Conservation (phyloP, 257 asterid genomes). For the Handroanthus guayacan region DNA sequence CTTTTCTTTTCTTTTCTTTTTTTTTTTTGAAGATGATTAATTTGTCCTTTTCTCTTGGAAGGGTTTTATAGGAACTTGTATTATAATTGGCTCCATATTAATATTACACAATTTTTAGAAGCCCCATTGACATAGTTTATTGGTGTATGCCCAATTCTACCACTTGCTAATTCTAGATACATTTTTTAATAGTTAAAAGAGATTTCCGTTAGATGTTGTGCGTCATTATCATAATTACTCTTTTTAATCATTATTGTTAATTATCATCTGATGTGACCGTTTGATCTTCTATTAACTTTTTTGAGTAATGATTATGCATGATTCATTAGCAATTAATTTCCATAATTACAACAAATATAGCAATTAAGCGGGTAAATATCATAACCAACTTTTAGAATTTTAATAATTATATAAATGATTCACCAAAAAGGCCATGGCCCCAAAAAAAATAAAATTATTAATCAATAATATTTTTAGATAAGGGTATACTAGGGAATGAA, state of each 20-base stretch:
- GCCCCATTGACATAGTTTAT: background rate
- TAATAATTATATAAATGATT: background rate
- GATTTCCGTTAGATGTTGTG: conserved; percentile 15
- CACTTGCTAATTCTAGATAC: conserved; percentile 27
- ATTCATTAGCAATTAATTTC: conserved; percentile 16
- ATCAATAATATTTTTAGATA: background rate
- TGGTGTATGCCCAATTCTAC: background rate
- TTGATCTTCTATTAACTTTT: conserved; percentile 36
- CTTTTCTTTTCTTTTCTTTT: too few relatives aligned
- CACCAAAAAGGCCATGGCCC: background rate
- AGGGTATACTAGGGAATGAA: background rate
- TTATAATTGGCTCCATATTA: conserved; percentile 7
- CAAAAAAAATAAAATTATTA: too few relatives aligned
- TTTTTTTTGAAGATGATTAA: background rate
- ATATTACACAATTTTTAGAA: conserved; percentile 27
- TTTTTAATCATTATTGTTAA: conserved; percentile 23
- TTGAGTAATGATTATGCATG: conserved; percentile 31
- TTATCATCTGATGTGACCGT: conserved; percentile 39
- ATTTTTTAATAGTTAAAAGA: background rate
- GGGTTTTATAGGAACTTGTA: conserved; percentile 8
- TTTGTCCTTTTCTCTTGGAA: conserved; percentile 22
- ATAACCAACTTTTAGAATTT: background rate
- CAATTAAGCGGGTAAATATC: background rate
- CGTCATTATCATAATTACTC: conserved; percentile 34
- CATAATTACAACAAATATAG: background rate